Conservation (phyloP, 2,329 filamentous ascomycete genomes). For the Claviceps capensis region DNA sequence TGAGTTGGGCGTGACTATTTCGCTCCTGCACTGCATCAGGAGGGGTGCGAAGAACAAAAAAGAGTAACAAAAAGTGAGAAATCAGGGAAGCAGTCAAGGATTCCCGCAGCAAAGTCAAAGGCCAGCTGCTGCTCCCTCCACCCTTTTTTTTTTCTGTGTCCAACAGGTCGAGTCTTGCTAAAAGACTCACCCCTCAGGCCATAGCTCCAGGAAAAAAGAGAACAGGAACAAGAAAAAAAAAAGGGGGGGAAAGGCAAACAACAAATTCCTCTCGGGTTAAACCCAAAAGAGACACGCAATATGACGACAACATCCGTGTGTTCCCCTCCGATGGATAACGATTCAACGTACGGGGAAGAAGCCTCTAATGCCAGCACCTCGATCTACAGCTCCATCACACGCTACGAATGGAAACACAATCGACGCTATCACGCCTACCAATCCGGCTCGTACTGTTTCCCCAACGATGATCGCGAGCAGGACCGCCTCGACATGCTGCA, state of each 20-base stretch:
- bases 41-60: not conserved
- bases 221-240: not conserved
- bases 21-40: not conserved
- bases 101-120: not conserved
- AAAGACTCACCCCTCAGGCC: not conserved
- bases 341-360: constrained; percentile 7
- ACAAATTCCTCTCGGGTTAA: not conserved
- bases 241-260: not conserved
- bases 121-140: not conserved
- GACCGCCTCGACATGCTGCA: constrained; percentile 26
- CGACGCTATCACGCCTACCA: constrained; percentile 27
- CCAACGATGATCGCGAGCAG: constrained; percentile 25
- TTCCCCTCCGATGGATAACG: constrained; percentile 5
- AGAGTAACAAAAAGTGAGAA: not conserved
- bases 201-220: not conserved
- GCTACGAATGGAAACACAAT: constrained; percentile 26
- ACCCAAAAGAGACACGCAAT: not conserved
- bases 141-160: not conserved
- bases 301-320: not conserved
- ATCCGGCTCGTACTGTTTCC: constrained; percentile 22
- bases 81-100: not conserved
- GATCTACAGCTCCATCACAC: constrained; percentile 20
- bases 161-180: not conserved
- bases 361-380: constrained; percentile 10
- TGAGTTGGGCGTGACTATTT: not conserved